These are phyloP conservation scores for Protomyces pachydermus DNA, from an alignment of 1,139 yeast genomes.

Conservation along the genomic window DNA sequence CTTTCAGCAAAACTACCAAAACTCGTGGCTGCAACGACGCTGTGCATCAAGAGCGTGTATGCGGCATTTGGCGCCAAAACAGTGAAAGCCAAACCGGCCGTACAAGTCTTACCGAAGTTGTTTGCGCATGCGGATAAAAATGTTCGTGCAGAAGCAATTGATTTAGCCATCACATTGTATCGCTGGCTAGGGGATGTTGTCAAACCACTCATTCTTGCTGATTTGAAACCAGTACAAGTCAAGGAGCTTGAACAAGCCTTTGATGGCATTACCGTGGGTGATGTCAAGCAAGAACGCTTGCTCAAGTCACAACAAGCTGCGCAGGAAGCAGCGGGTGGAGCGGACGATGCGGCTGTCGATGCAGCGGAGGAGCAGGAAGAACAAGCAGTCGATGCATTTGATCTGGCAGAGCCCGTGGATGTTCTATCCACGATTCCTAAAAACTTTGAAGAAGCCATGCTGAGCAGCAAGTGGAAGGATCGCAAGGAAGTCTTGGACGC, in stretches of 20 bases:
- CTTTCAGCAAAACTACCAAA: conserved; percentile 68
- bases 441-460: conserved; percentile 52
- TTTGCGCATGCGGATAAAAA: conserved; percentile 84
- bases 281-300: conserved; percentile 54
- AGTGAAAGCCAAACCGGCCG: conserved; percentile 55
- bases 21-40: conserved; percentile 63
- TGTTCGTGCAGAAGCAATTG: conserved; percentile 75
- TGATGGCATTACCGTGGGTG: conserved; percentile 47
- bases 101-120: conserved; percentile 59
- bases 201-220: conserved; percentile 57
- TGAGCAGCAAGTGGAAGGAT: conserved; percentile 81
- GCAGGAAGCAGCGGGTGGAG: conserved; percentile 28
- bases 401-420: conserved; percentile 54
- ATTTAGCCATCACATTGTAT: conserved; percentile 64
- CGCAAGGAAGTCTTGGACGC: conserved; percentile 81
- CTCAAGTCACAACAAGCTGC: conserved; percentile 51
- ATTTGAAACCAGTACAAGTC: conserved; percentile 86
- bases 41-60: conserved; percentile 54
- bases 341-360: conserved; percentile 34
- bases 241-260: conserved; percentile 72
- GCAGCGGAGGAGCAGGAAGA: conserved; percentile 37
- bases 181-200: conserved; percentile 71
- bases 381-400: conserved; percentile 50
- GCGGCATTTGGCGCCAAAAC: conserved; percentile 66
- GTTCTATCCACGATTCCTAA: conserved; percentile 62